phyloP scores from a whole-genome alignment of 306 rosid genomes.

The Malus fusca region DNA sequence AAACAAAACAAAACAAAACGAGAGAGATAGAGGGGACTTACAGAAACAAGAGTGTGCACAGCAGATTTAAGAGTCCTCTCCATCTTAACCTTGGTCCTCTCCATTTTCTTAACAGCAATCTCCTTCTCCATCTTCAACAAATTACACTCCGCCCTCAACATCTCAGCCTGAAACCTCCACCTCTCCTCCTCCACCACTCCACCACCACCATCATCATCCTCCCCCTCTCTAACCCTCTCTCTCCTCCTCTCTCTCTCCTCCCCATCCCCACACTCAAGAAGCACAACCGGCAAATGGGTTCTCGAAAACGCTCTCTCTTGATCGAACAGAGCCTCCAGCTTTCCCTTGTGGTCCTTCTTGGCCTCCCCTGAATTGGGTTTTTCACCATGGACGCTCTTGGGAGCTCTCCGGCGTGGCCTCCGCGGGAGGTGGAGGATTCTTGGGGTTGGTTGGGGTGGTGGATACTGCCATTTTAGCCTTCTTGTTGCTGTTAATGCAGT shows the following conservation, averaged over 20 bases:
- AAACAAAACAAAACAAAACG: background rate
- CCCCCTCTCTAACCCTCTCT: slow-evolving; percentile 43
- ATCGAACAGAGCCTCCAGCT: slow-evolving; percentile 56
- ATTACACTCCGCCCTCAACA: slow-evolving; percentile 91
- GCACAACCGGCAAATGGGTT: slow-evolving; percentile 35
- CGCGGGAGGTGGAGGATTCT: slow-evolving; percentile 73
- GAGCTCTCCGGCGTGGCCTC: slow-evolving; percentile 53
- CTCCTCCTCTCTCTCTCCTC: slow-evolving; percentile 41
- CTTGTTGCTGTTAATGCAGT: slow-evolving; percentile 31
- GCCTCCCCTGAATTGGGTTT: slow-evolving; percentile 25
- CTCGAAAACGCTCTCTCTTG: slow-evolving; percentile 34
- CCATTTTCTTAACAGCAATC: slow-evolving; percentile 55
- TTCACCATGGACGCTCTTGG: slow-evolving; percentile 17
- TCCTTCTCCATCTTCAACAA: slow-evolving; percentile 88
- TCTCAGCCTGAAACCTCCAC: slow-evolving; percentile 91
- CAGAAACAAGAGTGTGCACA: slow-evolving; percentile 64
- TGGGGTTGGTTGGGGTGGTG: slow-evolving; percentile 71
- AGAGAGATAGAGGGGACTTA: slow-evolving; percentile 24
- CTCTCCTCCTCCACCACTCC: slow-evolving; percentile 52
- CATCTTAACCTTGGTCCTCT: slow-evolving; percentile 45
- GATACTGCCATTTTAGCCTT: slow-evolving; percentile 67
- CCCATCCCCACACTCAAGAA: slow-evolving; percentile 34
- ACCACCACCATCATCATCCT: background rate
- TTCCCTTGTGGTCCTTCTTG: slow-evolving; percentile 26
- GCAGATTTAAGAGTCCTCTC: slow-evolving; percentile 61